Evolutionary conservation across 176 grass and related monocot genomes (phyloP), one percentile per base, ranked within the genome.

Genomic region (Chrysopogon serrulatus): DNA sequence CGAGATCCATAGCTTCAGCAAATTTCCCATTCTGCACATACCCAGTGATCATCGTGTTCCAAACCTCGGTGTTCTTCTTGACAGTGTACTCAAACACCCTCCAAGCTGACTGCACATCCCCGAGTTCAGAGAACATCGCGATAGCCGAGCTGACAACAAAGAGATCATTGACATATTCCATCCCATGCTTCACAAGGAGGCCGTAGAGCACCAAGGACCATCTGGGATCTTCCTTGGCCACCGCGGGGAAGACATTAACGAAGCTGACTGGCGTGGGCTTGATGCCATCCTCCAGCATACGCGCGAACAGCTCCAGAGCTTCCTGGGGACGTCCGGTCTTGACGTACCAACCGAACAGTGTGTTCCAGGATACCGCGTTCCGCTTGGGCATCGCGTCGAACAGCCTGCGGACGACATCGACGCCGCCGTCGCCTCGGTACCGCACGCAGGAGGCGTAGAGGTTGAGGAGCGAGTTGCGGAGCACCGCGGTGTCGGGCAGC

Each of bases 31-130:
- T 98, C 79, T 94, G 93, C 48, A 90, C 89, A 66, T 83, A 93
- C 54, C 89, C 96, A 56, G 90, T 82, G 64, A 98, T 95, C 96
- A 95, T 98, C 37, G 96, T 94, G 82, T 95, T 98, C 96, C 96
- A 98, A 30, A 98, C 89, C 84, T 95, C 89, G 0, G 83, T 95
- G 68, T 98, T 98, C 83, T 85, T 98, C 62, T 90, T 82, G 45
- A 78, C 68, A 28, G 69, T 66, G 73, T 26, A 70, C 61, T 92
- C 87, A 79, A 98, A 95, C 33, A 90, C 61, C 71, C 28, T 69
- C 47, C 87, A 77, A 77, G 96, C 89, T 9, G 91, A 90, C 53
- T 63, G 49, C 61, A 92, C 36, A 80, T 90, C 85, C 2, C 85
- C 65, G 0, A 90, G 69, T 28, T 86, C 87, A 39, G 83, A 92